These are phyloP conservation scores for Scedosporium minutisporum DNA, from an alignment of 2,329 filamentous ascomycete genomes.

Conservation along the genomic window DNA sequence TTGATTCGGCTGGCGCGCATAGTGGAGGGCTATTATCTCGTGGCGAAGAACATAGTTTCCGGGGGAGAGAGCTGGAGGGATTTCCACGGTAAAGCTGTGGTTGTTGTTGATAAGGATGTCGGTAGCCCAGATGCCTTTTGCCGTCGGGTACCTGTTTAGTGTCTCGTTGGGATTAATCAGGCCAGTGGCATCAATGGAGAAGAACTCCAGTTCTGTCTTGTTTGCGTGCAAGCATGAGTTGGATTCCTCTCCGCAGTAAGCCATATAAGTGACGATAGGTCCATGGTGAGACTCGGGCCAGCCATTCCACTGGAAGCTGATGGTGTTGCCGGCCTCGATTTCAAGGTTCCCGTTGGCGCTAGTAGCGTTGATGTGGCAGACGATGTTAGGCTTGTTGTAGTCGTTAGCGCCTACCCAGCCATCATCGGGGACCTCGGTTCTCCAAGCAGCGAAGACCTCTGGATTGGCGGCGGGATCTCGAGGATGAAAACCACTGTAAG, in stretches of 20 bases:
- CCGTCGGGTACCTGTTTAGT: constrained; percentile 27
- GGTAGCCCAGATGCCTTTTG: constrained; percentile 30
- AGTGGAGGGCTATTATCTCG: constrained; percentile 48
- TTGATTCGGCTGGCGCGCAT: constrained; percentile 22
- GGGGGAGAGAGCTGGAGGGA: constrained; percentile 35
- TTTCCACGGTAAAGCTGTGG: constrained; percentile 36
- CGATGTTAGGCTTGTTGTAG: constrained; percentile 20
- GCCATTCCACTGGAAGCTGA: constrained; percentile 43
- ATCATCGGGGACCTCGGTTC: neutral
- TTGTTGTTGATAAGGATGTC: constrained; percentile 37
- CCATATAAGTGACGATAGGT: constrained; percentile 44
- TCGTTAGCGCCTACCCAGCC: constrained; percentile 2
- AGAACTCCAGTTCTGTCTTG: constrained; percentile 41
- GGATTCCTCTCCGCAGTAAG: constrained; percentile 24
- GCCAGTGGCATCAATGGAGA: constrained; percentile 50
- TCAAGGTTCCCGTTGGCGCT: constrained; percentile 27
- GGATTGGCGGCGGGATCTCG: constrained; percentile 8
- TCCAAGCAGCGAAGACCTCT: constrained; percentile 4
- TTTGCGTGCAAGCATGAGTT: constrained; percentile 42
- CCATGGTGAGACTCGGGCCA: constrained; percentile 43
- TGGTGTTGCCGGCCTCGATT: constrained; percentile 40
- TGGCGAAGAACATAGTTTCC: constrained; percentile 47
- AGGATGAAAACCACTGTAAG: constrained; percentile 13
- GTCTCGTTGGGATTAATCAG: constrained; percentile 40
- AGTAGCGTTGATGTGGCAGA: constrained; percentile 34